Percentiles rank a stretch among this genome's conserved stretches.
Evolutionary conservation across 129 eudicot genomes (phyloP).

Genomic region (Kitagawia praeruptora): DNA sequence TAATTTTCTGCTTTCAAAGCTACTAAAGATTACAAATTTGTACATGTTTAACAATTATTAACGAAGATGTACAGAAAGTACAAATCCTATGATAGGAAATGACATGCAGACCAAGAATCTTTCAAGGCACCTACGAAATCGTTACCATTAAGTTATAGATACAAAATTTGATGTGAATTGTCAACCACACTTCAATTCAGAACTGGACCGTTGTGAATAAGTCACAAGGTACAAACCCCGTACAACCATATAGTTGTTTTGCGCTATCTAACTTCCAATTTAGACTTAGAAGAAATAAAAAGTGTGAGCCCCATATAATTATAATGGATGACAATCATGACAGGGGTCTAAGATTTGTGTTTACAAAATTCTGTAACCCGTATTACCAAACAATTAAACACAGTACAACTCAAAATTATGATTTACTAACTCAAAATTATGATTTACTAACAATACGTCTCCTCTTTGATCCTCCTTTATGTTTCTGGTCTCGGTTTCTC

Average conservation of each 20-base stretch:
- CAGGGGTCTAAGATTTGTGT: not conserved
- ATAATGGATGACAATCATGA: not conserved
- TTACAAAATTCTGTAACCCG: not conserved
- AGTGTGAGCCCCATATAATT: constrained; percentile 3
- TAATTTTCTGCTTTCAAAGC: not conserved
- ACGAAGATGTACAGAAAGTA: not conserved
- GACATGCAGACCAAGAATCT: not conserved
- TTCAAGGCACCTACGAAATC: not conserved
- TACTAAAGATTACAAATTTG: not conserved
- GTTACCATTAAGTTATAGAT: not conserved
- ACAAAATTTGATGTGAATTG: constrained; percentile 1
- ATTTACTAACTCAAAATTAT: constrained; percentile 18
- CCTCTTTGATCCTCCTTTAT: constrained; percentile 45
- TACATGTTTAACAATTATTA: not conserved
- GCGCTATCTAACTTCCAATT: not conserved
- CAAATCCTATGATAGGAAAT: not conserved
- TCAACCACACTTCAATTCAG: constrained; percentile 2
- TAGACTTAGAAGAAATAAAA: not conserved
- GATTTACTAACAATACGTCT: constrained; percentile 29
- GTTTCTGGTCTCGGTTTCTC: constrained; percentile 68
- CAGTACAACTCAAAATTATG: constrained; percentile 3
- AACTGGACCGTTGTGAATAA: not conserved
- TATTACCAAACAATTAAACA: not conserved
- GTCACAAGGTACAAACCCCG: not conserved
- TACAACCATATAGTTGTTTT: not conserved